Evolutionary conservation across 805 yeast species (phyloP).

Genomic region (Yarrowia phangngaensis): DNA sequence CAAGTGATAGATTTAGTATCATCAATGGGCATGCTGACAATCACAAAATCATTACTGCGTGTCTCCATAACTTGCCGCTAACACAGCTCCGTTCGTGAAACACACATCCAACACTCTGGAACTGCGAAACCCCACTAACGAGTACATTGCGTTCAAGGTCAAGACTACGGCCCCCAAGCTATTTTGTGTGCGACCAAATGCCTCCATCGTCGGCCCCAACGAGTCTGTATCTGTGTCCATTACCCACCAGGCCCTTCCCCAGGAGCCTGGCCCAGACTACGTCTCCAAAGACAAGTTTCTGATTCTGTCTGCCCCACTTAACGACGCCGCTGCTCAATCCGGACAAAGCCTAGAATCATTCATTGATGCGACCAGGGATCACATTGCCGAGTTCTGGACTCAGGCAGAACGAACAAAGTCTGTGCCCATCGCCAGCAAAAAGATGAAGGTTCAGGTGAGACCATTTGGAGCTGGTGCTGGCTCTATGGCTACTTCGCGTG

Average conservation of each 20-base stretch:
- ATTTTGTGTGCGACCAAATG: slow-evolving; percentile 94
- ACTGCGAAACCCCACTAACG: slow-evolving; percentile 54
- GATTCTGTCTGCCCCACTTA: slow-evolving; percentile 69
- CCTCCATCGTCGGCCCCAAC: slow-evolving; percentile 75
- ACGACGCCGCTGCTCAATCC: slow-evolving; percentile 19
- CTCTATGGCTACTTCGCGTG: slow-evolving; percentile 29
- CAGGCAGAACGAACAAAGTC: slow-evolving; percentile 34
- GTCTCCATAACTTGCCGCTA: too few relatives aligned
- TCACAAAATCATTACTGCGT: too few relatives aligned
- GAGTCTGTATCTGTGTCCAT: slow-evolving; percentile 65
- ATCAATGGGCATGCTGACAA: too few relatives aligned
- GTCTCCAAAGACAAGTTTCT: slow-evolving; percentile 90
- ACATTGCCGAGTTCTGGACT: slow-evolving; percentile 26
- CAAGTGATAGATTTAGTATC: too few relatives aligned
- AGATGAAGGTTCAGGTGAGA: slow-evolving; percentile 50
- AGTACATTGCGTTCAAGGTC: slow-evolving; percentile 82
- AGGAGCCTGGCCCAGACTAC: slow-evolving; percentile 67
- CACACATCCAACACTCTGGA: slow-evolving; percentile 62
- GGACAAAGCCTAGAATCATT: slow-evolving; percentile 11
- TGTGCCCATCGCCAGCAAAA: slow-evolving; percentile 51
- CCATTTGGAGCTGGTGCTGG: slow-evolving; percentile 33
- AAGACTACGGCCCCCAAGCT: slow-evolving; percentile 97
- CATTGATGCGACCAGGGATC: slow-evolving; percentile 21
- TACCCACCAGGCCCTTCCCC: slow-evolving; percentile 76
- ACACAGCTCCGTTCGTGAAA: slow-evolving; percentile 66